phyloP scores from a whole-genome alignment of 2,329 filamentous ascomycete genomes.

The Pseudopyrenochaeta lycopersici region DNA sequence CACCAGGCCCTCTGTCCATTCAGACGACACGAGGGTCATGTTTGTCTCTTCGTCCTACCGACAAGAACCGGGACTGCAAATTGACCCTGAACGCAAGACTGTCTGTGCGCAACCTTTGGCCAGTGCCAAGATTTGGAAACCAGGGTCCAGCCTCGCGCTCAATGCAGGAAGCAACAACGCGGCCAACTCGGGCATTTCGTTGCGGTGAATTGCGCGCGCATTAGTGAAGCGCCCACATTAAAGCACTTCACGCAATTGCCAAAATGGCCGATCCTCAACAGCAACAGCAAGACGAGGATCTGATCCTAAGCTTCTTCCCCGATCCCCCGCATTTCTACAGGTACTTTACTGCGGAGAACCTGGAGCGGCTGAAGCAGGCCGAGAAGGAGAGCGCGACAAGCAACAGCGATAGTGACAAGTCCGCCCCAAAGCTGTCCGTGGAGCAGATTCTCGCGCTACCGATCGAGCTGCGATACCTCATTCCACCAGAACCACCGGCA shows the following conservation, averaged over 20 bases:
- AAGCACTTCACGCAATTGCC: no score
- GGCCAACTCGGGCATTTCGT: not conserved
- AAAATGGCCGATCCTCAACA: constrained; percentile 29
- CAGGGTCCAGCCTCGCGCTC: constrained; percentile 16
- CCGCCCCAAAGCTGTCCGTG: constrained; percentile 23
- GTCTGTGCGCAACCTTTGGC: constrained; percentile 8
- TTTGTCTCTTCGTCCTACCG: no score
- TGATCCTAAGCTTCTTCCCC: constrained; percentile 67
- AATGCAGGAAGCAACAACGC: not conserved
- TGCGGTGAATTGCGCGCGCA: not conserved
- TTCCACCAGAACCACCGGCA: constrained; percentile 79
- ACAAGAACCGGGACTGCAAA: no score
- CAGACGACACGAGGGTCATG: not conserved
- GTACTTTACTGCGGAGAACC: constrained; percentile 81
- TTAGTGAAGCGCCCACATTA: not conserved
- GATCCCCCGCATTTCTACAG: constrained; percentile 90
- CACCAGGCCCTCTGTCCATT: not conserved
- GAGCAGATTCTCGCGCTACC: constrained; percentile 64
- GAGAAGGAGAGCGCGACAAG: constrained; percentile 48
- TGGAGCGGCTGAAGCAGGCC: constrained; percentile 65
- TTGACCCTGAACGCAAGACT: no score
- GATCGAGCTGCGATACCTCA: constrained; percentile 75
- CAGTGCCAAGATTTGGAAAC: not conserved
- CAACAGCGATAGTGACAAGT: constrained; percentile 7
- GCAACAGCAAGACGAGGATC: constrained; percentile 28